phyloP scores from a whole-genome alignment of 345 rosid species.

The Brassica cretica region DNA sequence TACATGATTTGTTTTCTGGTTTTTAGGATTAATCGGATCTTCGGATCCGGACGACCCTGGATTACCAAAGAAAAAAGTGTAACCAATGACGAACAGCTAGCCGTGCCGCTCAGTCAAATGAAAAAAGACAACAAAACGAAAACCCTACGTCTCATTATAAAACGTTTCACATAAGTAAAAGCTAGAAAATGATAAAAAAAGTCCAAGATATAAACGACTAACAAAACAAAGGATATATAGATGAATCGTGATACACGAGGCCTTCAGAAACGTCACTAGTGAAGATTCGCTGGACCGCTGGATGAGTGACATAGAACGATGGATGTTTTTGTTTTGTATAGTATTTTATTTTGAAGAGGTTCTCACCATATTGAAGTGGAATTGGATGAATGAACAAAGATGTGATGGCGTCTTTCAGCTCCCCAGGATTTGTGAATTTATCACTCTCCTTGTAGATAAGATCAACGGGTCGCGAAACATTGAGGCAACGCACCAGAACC shows the following conservation, averaged over 20 bases:
- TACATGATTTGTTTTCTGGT: no score
- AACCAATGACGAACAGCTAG: no score
- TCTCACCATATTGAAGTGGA: not conserved
- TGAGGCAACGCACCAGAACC: slow-evolving; percentile 3
- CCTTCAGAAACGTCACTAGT: not conserved
- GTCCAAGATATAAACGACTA: not conserved
- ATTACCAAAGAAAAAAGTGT: no score
- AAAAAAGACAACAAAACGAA: no score
- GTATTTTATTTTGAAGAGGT: not conserved
- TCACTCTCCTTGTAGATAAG: slow-evolving; percentile 1
- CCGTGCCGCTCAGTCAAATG: no score
- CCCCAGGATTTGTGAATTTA: not conserved
- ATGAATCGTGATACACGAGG: not conserved
- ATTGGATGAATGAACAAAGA: slow-evolving; percentile 6
- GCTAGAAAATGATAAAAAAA: not conserved
- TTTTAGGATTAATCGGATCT: no score
- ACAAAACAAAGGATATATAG: not conserved
- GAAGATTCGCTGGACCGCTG: not conserved
- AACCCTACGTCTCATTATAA: no score
- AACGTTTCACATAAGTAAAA: no score
- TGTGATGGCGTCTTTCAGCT: not conserved
- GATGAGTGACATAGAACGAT: not conserved
- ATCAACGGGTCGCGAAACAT: slow-evolving; percentile 1
- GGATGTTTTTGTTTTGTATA: not conserved
- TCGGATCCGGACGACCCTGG: no score